Percentiles rank a stretch among this genome's conserved stretches.
phyloP scores from a whole-genome alignment of 1,284 basidiomycete genomes.

The Xerocomus subilludens region DNA sequence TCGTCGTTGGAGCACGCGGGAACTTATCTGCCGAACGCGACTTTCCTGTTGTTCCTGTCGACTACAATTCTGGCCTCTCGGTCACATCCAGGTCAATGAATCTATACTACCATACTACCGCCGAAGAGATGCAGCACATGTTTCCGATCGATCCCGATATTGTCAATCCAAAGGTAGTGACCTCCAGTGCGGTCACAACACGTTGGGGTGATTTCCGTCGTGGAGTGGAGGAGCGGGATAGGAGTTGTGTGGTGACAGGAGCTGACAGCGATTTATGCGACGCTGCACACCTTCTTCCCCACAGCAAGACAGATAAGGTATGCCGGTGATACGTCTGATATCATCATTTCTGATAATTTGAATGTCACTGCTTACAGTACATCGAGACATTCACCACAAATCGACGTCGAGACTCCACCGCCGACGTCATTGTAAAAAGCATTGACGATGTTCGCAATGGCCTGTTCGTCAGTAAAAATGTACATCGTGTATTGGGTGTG shows the following conservation, averaged over 20 bases:
- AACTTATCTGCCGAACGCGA: neutral
- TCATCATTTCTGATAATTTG: neutral
- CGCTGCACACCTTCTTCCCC: neutral
- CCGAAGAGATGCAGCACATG: neutral
- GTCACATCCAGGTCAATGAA: neutral
- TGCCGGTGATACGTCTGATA: no score
- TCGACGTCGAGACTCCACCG: neutral
- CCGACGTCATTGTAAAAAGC: neutral
- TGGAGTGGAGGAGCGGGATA: neutral
- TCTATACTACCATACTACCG: neutral
- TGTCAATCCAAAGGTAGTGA: neutral
- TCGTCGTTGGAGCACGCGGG: constrained; percentile 8
- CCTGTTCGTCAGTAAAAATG: neutral
- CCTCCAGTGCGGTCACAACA: neutral
- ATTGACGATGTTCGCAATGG: neutral
- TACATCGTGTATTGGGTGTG: neutral
- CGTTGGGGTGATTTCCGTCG: neutral
- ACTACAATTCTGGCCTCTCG: neutral
- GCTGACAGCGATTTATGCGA: neutral
- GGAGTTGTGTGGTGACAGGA: neutral
- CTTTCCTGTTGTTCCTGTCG: neutral
- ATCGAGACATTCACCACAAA: neutral
- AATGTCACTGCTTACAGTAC: neutral
- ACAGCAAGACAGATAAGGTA: neutral
- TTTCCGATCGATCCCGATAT: neutral